phyloP scores from a whole-genome alignment of 345 rosid species.

The Lumnitzera racemosa region DNA sequence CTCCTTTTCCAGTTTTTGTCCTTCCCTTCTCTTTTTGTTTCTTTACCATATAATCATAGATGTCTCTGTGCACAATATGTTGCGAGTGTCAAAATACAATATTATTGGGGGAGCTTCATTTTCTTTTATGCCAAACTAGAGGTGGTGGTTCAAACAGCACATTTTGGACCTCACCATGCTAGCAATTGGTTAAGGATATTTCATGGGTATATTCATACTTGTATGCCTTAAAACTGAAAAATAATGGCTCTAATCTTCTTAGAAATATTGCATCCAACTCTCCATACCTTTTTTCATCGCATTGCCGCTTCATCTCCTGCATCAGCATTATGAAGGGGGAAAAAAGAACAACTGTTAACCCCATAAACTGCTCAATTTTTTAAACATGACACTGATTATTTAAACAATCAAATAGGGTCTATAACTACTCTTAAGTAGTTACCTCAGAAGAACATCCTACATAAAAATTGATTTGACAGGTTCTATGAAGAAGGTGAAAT shows the following conservation, averaged over 20 bases:
- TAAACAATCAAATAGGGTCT: neutral
- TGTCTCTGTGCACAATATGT: conserved; percentile 39
- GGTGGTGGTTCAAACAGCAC: too few species aligned
- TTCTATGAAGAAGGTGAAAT: too few species aligned
- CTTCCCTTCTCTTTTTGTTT: conserved; percentile 69
- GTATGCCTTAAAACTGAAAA: too few species aligned
- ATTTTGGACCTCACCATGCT: neutral
- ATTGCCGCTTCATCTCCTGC: conserved; percentile 96
- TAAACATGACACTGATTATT: neutral
- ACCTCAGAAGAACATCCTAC: too few species aligned
- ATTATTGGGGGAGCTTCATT: too few species aligned
- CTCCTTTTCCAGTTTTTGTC: conserved; percentile 68
- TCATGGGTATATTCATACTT: too few species aligned
- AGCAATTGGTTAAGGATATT: too few species aligned
- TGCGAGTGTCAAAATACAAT: too few species aligned
- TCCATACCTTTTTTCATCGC: conserved; percentile 85
- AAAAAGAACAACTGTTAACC: too few species aligned
- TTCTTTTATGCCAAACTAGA: too few species aligned
- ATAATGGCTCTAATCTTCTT: neutral
- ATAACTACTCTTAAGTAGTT: too few species aligned
- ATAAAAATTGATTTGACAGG: too few species aligned
- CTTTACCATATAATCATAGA: conserved; percentile 54
- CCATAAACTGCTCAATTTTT: neutral
- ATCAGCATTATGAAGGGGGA: conserved; percentile 11
- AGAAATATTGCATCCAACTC: conserved; percentile 9